Evolutionary conservation across 176 grass and related monocot species (phyloP), one percentile per base, ranked within the genome.

Genomic region (Lolium rigidum): DNA sequence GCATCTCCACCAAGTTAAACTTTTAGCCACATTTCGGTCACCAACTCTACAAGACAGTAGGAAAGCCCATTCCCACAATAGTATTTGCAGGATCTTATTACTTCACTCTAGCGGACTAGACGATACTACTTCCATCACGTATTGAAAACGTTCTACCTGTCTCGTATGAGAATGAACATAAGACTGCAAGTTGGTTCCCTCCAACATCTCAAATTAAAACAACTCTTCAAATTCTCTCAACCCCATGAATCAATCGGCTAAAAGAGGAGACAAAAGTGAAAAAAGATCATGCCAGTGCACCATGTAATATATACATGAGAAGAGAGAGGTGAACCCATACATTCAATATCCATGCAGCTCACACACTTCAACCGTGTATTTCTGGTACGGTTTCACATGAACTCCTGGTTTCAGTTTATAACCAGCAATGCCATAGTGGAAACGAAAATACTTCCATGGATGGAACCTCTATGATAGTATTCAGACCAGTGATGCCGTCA

Each of bases 131-230:
- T 54, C 13, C 12, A 15, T 62, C 37, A 8, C 17, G 28, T 20
- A 51, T 9, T 44, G 14, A 57, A 15, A 25, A 71, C 25, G 10
- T 44, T 41, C 49, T 59, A 31, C 67, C 21, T 18, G 46, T 35
- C 79, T 18, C 10, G 49, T 28, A 47, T 18, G 14, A 50, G 5
- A 67, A 67, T 48, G 22, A 43, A 28, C 39, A 56, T 39, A 39
- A 56, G 39, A 50, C 41, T 56, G 48, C 50, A 70, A 52, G n/a
- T 69, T 46, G n/a, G 67, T 83, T 83, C 3, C 9, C 52, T 44
- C 50, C n/a, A 83, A 83, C 54, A 44, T 72, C 31, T 22, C 9
- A 60, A 28, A 24, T 65, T 49, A 49, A 41, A 43, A 61, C 39
- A 35, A 15, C 46, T 50, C 12, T 5, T 74, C 21, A 8, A 57